Conservation (phyloP, 2,329 filamentous ascomycete species). For the Botrytis pseudocinerea region DNA sequence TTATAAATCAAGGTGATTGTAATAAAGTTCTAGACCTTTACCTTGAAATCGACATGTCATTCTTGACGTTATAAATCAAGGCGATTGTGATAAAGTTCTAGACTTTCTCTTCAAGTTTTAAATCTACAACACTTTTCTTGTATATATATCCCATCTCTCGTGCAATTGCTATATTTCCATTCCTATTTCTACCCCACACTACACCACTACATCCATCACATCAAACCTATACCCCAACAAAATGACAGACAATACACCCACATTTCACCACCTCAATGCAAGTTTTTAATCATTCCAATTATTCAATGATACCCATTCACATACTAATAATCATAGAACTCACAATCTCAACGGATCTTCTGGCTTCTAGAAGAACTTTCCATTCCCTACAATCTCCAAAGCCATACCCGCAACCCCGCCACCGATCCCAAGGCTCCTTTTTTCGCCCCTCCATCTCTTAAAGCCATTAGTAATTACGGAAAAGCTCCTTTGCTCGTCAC, state of each 20-base stretch:
- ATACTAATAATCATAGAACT: slow-evolving; percentile 49
- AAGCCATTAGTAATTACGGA: slow-evolving; percentile 74
- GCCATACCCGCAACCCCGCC: slow-evolving; percentile 61
- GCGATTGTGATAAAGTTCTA: not conserved
- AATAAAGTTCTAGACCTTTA: not conserved
- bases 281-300: not conserved
- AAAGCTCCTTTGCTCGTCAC: slow-evolving; percentile 72
- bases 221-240: not conserved
- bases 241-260: slow-evolving; percentile 31
- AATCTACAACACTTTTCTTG: not conserved
- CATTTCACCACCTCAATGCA: slow-evolving; percentile 37
- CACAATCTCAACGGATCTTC: slow-evolving; percentile 64
- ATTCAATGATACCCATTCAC: not conserved
- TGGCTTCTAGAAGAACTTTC: slow-evolving; percentile 70
- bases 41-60: not conserved
- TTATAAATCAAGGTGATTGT: not conserved
- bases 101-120: not conserved
- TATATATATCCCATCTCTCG: too few species aligned
- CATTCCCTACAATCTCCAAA: slow-evolving; percentile 74
- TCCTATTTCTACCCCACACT: not conserved
- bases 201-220: not conserved
- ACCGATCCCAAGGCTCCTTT: slow-evolving; percentile 45
- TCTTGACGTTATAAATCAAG: not conserved
- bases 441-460: slow-evolving; percentile 69
- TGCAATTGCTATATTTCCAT: not conserved